Evolutionary conservation across 306 rosid genomes (phyloP), one percentile per base, ranked within the genome.

Genomic region (Erythrophleum fordii): DNA sequence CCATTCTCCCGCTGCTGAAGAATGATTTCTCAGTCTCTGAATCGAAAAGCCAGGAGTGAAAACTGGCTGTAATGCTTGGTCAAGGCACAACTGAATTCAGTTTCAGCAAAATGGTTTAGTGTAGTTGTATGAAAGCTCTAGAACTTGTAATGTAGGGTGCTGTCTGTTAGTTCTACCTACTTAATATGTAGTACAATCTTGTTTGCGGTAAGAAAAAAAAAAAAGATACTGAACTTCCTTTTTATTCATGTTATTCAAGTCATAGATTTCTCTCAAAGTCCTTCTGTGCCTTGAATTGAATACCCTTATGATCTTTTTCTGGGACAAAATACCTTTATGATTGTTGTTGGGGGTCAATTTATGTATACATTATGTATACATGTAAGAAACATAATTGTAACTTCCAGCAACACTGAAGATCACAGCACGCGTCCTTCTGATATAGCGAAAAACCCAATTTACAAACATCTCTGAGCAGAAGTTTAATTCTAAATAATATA

Each of bases 1-100:
- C 80, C 92, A 84, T 7, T 93, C 97, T 3, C 97, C 94, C n/a
- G 90, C 89, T 29, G 96, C 90, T 17, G 96, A 93, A 77, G 93
- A 93, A 80, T 93, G 97, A 93, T 78, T 48, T 22, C 8, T 18
- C 72, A 72, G 75, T 62, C 55, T 26, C 44, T 4, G 84, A 74
- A 74, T 73, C 31, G 23, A 51, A 52, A 48, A 25, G 58, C 74
- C 58, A 11, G 60, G 84, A 56, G 68, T 58, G 51, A 37, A 72
- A 68, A 71, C 53, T 42, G 72, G 75, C 75, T 83, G 84, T 60
- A 71, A 11, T 35, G 55, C 42, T 18, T 42, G 55, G 39, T 76
- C 62, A 41, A 76, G 80, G 69, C 62, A 35, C 52, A 75, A 85
- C 81, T 74, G 46, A 37, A 77, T 82, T 79, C 72, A 44, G 73